phyloP scores from a whole-genome alignment of 164 flowering plant genomes.

The Vitis cinerea region DNA sequence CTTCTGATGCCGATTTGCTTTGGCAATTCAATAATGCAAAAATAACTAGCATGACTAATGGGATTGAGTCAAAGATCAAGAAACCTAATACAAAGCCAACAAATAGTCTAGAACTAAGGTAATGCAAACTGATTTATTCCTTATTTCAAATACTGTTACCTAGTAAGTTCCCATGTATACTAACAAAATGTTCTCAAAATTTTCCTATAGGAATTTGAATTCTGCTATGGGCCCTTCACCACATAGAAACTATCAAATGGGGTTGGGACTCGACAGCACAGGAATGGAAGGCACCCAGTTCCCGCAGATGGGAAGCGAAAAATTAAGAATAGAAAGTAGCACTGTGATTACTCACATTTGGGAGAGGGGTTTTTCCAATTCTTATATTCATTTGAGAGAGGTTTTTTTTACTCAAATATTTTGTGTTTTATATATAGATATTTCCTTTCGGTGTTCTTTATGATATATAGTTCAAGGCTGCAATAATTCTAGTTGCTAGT shows the following conservation, averaged over 20 bases:
- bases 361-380: too few species aligned
- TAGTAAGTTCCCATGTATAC: neutral
- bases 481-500: constrained; percentile 60
- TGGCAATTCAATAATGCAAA: constrained; percentile 85
- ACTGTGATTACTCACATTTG: neutral
- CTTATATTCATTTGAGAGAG: too few species aligned
- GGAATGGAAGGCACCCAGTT: constrained; percentile 47
- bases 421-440: constrained; percentile 18
- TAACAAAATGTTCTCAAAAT: neutral
- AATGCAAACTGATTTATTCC: constrained; percentile 4
- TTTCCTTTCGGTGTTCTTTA: constrained; percentile 7
- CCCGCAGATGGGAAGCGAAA: constrained; percentile 60
- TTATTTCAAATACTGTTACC: neutral
- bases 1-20: constrained; percentile 84
- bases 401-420: neutral
- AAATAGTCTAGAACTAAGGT: constrained; percentile 66
- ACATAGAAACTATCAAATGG: constrained; percentile 50
- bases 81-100: constrained; percentile 45
- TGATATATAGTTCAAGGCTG: constrained; percentile 22
- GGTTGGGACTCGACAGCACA: constrained; percentile 22
- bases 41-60: constrained; percentile 39
- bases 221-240: constrained; percentile 57
- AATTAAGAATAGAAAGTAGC: constrained; percentile 53
- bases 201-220: constrained; percentile 39
- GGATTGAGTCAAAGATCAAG: constrained; percentile 44